Conservation (phyloP, 2,329 filamentous ascomycete genomes). For the Verticillium albo-atrum region DNA sequence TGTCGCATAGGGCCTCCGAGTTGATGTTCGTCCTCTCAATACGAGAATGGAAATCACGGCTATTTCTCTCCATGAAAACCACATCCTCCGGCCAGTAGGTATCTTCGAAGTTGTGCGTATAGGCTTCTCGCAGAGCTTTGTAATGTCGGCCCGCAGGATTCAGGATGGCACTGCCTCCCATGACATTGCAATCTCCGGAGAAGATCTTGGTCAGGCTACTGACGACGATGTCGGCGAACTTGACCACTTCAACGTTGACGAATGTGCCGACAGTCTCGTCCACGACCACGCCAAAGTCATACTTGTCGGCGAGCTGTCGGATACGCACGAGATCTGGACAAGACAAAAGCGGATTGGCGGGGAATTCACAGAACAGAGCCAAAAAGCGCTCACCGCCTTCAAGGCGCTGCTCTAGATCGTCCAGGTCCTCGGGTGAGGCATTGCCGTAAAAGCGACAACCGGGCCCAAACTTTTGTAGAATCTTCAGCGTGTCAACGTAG, state of each 20-base stretch:
- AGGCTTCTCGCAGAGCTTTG: conserved; percentile 58
- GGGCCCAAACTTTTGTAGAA: conserved; percentile 89
- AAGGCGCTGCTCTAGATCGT: conserved; percentile 74
- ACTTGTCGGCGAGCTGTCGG: conserved; percentile 70
- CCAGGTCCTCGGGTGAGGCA: conserved; percentile 71
- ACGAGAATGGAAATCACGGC: conserved; percentile 79
- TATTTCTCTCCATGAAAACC: conserved; percentile 94
- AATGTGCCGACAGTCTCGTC: conserved; percentile 98
- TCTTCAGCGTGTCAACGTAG: conserved; percentile 94
- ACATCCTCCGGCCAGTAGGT: conserved; percentile 93
- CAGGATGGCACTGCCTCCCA: conserved; percentile 75
- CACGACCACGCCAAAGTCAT: conserved; percentile 84
- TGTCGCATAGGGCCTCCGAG: conserved; percentile 74
- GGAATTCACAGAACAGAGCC: conserved; percentile 90
- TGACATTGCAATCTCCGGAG: conserved; percentile 95
- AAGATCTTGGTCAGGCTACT: conserved; percentile 97
- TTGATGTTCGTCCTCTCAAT: conserved; percentile 83
- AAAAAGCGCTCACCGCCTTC: conserved; percentile 70
- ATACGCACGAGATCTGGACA: conserved; percentile 85
- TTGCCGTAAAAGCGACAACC: conserved; percentile 86
- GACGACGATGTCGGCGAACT: conserved; percentile 84
- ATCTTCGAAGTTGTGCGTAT: conserved; percentile 70
- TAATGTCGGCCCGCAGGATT: conserved; percentile 70
- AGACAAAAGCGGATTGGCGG: conserved; percentile 82
- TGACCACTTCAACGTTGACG: conserved; percentile 89